phyloP scores from a whole-genome alignment of 108 stramenopile genomes.

The Cyclotella cryptica region DNA sequence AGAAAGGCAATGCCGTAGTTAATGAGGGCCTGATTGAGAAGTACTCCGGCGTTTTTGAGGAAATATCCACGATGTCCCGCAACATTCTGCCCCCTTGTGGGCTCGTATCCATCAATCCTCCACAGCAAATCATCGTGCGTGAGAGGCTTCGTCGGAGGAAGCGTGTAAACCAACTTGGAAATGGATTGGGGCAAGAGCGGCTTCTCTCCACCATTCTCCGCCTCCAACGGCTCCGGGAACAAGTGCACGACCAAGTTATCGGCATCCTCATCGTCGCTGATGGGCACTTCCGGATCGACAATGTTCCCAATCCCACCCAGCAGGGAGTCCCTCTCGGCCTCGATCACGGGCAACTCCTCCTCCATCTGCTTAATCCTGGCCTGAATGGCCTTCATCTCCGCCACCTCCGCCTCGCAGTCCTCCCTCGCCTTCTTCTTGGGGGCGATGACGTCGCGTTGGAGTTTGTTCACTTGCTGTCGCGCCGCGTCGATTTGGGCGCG shows the following conservation, averaged over 20 bases:
- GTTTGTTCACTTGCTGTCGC: slow-evolving; percentile 88
- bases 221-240: slow-evolving; percentile 81
- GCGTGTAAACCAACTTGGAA: slow-evolving; percentile 70
- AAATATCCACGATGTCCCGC: slow-evolving; percentile 99
- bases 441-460: slow-evolving; percentile 91
- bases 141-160: slow-evolving; percentile 84
- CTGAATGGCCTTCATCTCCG: slow-evolving; percentile 87
- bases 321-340: slow-evolving; percentile 70
- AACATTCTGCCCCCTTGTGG: slow-evolving; percentile 90
- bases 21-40: slow-evolving; percentile 98
- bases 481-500: slow-evolving; percentile 77
- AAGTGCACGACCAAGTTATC: slow-evolving; percentile 91
- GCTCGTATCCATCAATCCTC: slow-evolving; percentile 99
- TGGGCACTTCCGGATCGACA: slow-evolving; percentile 96
- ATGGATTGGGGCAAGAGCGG: slow-evolving; percentile 67
- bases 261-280: slow-evolving; percentile 91
- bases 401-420: slow-evolving; percentile 84
- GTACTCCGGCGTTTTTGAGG: slow-evolving; percentile 95
- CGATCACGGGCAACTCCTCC: slow-evolving; percentile 62
- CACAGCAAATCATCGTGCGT: slow-evolving; percentile 98
- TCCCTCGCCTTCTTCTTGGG: slow-evolving; percentile 95
- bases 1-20: slow-evolving; percentile 98
- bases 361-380: slow-evolving; percentile 80
- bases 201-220: slow-evolving; percentile 53
- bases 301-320: slow-evolving; percentile 95